A percentile compares a stretch with the other conserved stretches of the same genome.
These are phyloP conservation scores for Fusarium irregulare DNA, from an alignment of 2,329 filamentous ascomycete genomes.

Conservation along the genomic window DNA sequence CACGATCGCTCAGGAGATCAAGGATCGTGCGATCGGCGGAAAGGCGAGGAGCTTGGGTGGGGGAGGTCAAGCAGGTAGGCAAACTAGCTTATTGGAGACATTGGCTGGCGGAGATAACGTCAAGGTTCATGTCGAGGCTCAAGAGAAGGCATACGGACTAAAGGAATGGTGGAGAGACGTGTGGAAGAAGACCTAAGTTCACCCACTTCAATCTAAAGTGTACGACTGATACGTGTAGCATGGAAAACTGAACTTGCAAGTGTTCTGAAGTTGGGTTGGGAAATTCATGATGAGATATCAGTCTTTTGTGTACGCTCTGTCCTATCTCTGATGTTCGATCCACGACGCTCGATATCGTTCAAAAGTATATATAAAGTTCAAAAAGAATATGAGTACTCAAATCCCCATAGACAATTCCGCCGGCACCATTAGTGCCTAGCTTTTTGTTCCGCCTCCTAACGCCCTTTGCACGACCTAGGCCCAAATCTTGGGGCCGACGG, in stretches of 20 bases:
- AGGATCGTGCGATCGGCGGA: conserved; percentile 67
- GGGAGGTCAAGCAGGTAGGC: conserved; percentile 49
- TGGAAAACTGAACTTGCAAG: neutral
- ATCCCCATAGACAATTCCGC: conserved; percentile 16
- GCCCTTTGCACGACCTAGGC: conserved; percentile 3
- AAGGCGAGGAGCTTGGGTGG: conserved; percentile 51
- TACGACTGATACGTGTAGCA: neutral
- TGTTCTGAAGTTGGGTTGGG: neutral
- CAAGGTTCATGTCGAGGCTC: conserved; percentile 78
- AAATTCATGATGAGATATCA: neutral
- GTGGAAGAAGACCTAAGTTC: conserved; percentile 56
- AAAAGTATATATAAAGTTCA: conserved; percentile 12
- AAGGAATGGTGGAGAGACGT: conserved; percentile 91
- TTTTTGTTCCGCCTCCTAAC: conserved; percentile 26
- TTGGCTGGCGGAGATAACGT: conserved; percentile 64
- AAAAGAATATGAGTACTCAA: conserved; percentile 4
- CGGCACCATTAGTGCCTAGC: conserved; percentile 22
- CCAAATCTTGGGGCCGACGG: conserved; percentile 2
- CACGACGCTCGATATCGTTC: conserved; percentile 1
- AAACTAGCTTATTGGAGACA: conserved; percentile 69
- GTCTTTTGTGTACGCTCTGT: neutral
- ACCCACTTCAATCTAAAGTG: neutral
- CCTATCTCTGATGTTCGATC: conserved; percentile 9
- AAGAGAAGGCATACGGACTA: conserved; percentile 82
- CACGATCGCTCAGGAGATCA: conserved; percentile 76